Percentiles rank a stretch among this genome's conserved stretches.
These are phyloP conservation scores for Asterionellopsis glacialis DNA, from an alignment of 108 stramenopile genomes.

Conservation along the genomic window DNA sequence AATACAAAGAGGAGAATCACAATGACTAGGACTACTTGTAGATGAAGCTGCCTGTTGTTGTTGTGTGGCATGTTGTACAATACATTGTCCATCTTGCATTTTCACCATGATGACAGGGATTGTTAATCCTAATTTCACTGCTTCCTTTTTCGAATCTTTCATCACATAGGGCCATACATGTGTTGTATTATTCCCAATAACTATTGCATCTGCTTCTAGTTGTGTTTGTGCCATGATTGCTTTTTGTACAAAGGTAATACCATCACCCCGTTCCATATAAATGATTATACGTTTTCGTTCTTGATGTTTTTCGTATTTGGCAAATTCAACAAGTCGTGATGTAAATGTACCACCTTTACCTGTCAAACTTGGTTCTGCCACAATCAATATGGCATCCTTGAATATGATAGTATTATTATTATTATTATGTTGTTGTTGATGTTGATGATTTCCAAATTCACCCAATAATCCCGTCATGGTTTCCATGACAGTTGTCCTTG, in stretches of 20 bases:
- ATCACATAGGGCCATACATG: conserved; percentile 80
- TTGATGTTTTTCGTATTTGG: background rate
- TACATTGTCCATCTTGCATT: conserved; percentile 37
- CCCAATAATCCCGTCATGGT: conserved; percentile 18
- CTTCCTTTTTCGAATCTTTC: conserved; percentile 67
- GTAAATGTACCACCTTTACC: conserved; percentile 28
- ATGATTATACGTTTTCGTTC: conserved; percentile 16
- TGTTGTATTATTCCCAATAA: conserved; percentile 46
- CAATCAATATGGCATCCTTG: conserved; percentile 8
- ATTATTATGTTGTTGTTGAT: background rate
- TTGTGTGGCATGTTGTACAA: conserved; percentile 1
- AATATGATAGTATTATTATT: background rate
- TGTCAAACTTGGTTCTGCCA: conserved; percentile 26
- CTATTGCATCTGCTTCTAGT: conserved; percentile 68
- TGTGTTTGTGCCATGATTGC: conserved; percentile 60
- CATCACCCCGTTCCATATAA: conserved; percentile 75
- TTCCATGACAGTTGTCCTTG: background rate
- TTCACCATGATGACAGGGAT: conserved; percentile 82
- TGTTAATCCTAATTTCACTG: conserved; percentile 24
- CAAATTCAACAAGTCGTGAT: background rate
- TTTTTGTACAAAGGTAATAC: conserved; percentile 73
- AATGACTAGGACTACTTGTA: background rate
- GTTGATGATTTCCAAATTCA: conserved; percentile 27
- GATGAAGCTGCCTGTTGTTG: background rate
- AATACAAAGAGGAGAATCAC: no score